Evolutionary conservation across 257 asterid species (phyloP).

Genomic region (Striga asiatica): DNA sequence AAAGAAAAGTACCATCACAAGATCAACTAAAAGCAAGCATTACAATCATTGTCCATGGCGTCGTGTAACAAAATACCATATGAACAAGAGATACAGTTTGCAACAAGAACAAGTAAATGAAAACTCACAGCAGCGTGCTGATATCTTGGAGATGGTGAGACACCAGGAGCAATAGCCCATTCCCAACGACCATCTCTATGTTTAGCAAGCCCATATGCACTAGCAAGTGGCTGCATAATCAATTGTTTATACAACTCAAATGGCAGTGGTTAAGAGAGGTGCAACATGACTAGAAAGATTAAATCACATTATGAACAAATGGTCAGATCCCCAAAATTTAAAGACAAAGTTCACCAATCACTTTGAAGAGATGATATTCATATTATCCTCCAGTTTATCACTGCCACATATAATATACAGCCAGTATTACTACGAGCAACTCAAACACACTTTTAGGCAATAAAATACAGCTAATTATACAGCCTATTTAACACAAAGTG

Average conservation of each 20-base stretch:
- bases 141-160: conserved; percentile 96
- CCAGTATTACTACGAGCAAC: not conserved
- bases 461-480: not conserved
- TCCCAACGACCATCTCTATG: conserved; percentile 99
- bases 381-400: not conserved
- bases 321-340: conserved; percentile 9
- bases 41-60: not conserved
- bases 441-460: not conserved
- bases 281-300: conserved; percentile 5
- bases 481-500: not conserved
- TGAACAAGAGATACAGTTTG: not conserved
- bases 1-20: conserved; percentile 5
- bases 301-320: not conserved
- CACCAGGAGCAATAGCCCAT: conserved; percentile 99
- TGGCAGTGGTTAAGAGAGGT: conserved; percentile 7
- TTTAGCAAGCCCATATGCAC: conserved; percentile 99
- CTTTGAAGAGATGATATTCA: not conserved
- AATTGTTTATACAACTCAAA: not conserved
- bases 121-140: conserved; percentile 95
- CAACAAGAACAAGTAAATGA: conserved; percentile 1
- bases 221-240: conserved; percentile 71
- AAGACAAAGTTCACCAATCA: not conserved
- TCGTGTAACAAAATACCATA: not conserved
- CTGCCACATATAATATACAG: no score
- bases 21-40: conserved; percentile 9